phyloP scores from a whole-genome alignment of 371 early-diverging fungal genomes.

The Mucor lusitanicus region DNA sequence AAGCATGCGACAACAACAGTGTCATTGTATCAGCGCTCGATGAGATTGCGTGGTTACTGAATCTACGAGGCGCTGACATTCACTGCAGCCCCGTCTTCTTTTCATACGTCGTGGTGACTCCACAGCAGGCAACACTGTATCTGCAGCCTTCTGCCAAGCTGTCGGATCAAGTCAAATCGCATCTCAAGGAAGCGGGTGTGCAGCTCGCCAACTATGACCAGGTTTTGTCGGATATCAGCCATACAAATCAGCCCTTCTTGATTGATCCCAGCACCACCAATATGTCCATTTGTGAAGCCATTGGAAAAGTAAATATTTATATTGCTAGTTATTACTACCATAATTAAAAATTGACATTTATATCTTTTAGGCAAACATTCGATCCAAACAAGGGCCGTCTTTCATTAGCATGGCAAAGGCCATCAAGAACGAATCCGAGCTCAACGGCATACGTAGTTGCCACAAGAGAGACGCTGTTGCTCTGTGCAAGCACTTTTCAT shows the following conservation, averaged over 20 bases:
- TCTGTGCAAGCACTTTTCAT: conserved; percentile 89
- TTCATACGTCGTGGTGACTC: conserved; percentile 92
- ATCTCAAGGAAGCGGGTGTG: conserved; percentile 38
- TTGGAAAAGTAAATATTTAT: conserved; percentile 9
- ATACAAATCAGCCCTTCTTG: background rate
- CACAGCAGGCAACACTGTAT: conserved; percentile 71
- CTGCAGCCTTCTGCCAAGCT: conserved; percentile 64
- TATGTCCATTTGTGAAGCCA: conserved; percentile 19
- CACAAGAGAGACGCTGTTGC: conserved; percentile 95
- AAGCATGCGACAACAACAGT: conserved; percentile 30
- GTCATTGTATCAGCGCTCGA: conserved; percentile 82
- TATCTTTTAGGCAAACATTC: conserved; percentile 23
- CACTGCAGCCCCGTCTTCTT: conserved; percentile 97
- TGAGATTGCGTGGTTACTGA: conserved; percentile 96
- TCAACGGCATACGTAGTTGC: conserved; percentile 89
- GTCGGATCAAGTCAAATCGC: conserved; percentile 56
- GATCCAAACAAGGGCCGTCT: conserved; percentile 39
- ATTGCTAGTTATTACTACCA: background rate
- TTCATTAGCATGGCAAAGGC: conserved; percentile 83
- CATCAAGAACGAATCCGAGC: conserved; percentile 91
- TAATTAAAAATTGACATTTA: background rate
- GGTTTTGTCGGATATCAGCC: conserved; percentile 2
- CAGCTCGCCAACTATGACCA: conserved; percentile 7
- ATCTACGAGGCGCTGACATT: conserved; percentile 96
- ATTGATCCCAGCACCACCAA: conserved; percentile 13